Conservation (phyloP, 2,329 filamentous ascomycete species). For the Aspergillus bombycis region DNA sequence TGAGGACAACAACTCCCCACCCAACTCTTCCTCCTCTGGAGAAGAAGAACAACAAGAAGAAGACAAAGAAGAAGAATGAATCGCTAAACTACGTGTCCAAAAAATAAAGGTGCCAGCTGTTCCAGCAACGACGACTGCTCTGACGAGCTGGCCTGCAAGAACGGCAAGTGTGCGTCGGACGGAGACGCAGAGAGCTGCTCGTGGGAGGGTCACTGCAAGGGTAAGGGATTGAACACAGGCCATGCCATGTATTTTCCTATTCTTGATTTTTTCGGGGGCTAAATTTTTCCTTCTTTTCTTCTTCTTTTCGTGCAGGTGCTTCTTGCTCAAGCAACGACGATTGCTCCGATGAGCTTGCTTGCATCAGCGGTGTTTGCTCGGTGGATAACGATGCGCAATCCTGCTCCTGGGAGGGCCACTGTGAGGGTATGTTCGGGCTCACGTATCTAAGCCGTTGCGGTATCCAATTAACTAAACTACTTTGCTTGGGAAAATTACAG, state of each 20-base stretch:
- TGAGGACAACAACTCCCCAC: conserved; percentile 7
- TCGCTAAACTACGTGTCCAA: neutral
- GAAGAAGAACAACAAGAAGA: no score
- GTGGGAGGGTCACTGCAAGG: conserved; percentile 18
- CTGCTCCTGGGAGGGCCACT: neutral
- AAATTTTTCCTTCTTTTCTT: neutral
- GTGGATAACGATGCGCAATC: neutral
- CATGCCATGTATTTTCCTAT: neutral
- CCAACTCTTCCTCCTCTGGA: neutral
- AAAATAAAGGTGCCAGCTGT: conserved; percentile 11
- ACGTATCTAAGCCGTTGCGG: neutral
- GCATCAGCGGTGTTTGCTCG: neutral
- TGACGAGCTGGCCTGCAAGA: conserved; percentile 10
- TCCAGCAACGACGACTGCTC: conserved; percentile 16
- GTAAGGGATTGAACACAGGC: neutral
- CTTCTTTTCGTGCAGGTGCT: neutral
- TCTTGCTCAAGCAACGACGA: neutral
- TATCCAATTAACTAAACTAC: neutral
- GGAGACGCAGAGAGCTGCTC: conserved; percentile 9
- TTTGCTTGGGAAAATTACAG: neutral
- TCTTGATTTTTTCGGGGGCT: neutral
- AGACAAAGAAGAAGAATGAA: neutral
- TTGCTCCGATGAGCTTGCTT: neutral
- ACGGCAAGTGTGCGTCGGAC: conserved; percentile 14
- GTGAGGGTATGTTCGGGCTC: neutral